Evolutionary conservation across 257 asterid genomes (phyloP), one percentile per base, ranked within the genome.

Genomic region (Nicotiana obtusifolia): DNA sequence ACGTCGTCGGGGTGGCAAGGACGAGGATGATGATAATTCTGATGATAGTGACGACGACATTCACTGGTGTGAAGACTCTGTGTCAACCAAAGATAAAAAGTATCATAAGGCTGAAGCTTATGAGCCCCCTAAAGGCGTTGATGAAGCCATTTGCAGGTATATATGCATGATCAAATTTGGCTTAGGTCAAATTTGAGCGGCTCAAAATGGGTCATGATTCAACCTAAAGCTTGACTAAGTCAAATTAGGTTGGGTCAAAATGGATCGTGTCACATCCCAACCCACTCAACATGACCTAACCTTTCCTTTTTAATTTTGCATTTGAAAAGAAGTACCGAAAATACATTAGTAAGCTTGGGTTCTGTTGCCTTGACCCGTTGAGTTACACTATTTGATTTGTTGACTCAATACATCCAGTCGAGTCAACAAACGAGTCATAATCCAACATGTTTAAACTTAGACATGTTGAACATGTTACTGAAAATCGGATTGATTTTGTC

Each of bases 81-180:
- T 78, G 30, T 87, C 91, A 49, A 71, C 33, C 61, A 47, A 73
- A 73, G 15, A 47, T 31, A 49, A 75, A 26, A 26, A 26, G 0
- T 15, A 22, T 81, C 82, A 77, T 8, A 82, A 44, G 31, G 76
- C 52, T 62, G 66, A 82, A 44, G 56, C 79, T 47, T 82, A 59
- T 62, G 85, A 11, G 9, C 61, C 78, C 10, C 35, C 76, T n/a
- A 13, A 64, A 64, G 68, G 60, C n/a, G n/a, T 77, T 66, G 85
- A 83, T 78, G 73, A 57, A 11, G n/a, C 6, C 10, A 83, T 77
- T 13, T 83, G 85, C 82, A 83, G 85, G 67, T 64, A 64, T 1
- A n/a, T n/a, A n/a, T n/a, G n/a, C n/a, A n/a, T n/a, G n/a, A n/a
- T n/a, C n/a, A n/a, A n/a, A n/a, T n/a, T n/a, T n/a, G n/a, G n/a